Conservation (phyloP, 2,329 filamentous ascomycete species). For the Trichoderma gracile region DNA sequence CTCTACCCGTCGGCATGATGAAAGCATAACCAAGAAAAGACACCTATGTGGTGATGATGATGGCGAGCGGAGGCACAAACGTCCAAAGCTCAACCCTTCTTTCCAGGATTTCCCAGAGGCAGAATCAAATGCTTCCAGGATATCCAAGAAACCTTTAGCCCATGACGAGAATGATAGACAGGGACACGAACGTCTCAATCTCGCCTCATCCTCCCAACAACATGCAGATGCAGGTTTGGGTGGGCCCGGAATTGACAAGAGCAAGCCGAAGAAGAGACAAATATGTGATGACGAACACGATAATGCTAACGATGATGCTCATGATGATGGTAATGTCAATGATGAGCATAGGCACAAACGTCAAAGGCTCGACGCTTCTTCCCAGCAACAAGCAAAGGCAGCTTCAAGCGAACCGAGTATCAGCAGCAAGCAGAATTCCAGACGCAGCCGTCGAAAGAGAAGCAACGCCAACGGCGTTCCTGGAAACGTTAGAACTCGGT, state of each 20-base stretch:
- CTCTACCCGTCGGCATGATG: too few species aligned
- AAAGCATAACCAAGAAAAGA: too few species aligned
- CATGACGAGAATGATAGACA: neutral
- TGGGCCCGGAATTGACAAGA: neutral
- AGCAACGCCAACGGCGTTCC: neutral
- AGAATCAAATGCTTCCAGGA: neutral
- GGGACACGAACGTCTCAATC: neutral
- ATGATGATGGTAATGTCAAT: neutral
- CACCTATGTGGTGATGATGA: neutral
- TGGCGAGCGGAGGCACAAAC: neutral
- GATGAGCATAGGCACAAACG: too few species aligned
- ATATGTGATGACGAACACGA: neutral
- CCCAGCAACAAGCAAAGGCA: neutral
- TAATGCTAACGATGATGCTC: neutral
- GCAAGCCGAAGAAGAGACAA: neutral
- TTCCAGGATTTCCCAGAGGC: neutral
- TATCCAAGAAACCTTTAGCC: neutral
- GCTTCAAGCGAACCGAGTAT: neutral
- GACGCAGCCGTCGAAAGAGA: neutral
- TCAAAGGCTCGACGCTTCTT: too few species aligned
- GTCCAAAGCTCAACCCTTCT: neutral
- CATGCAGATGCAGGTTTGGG: neutral
- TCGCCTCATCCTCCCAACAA: neutral
- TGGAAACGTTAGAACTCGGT: neutral
- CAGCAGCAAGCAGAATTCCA: neutral